phyloP scores from a whole-genome alignment of 2,329 filamentous ascomycete genomes.

The Aspergillus fischeri region DNA sequence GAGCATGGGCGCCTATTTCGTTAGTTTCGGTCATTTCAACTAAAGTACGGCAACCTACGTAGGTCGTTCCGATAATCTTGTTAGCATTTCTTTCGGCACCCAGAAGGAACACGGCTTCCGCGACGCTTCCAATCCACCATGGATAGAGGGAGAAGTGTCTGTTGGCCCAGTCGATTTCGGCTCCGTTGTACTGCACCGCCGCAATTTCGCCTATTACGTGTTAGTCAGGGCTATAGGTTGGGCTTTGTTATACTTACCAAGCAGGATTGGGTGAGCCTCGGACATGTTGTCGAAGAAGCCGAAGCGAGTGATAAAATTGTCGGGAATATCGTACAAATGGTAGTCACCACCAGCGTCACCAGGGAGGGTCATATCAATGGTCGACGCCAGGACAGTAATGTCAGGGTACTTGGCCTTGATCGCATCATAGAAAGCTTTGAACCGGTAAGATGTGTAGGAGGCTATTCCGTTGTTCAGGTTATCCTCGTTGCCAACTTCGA shows the following conservation, averaged over 20 bases:
- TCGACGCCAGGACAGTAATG: conserved; percentile 44
- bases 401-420: conserved; percentile 55
- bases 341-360: conserved; percentile 33
- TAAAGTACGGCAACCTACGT: conserved; percentile 12
- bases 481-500: conserved; percentile 68
- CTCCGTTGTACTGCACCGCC: conserved; percentile 36
- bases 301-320: conserved; percentile 50
- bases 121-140: conserved; percentile 59
- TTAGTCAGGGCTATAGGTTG: not conserved
- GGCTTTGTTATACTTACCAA: conserved; percentile 14
- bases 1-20: conserved; percentile 23
- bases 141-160: conserved; percentile 45
- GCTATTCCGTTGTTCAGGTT: conserved; percentile 53
- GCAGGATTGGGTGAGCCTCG: conserved; percentile 20
- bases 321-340: conserved; percentile 51
- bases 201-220: conserved; percentile 22
- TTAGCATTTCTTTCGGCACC: conserved; percentile 59
- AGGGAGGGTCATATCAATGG: conserved; percentile 23
- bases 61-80: conserved; percentile 26
- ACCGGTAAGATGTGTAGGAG: conserved; percentile 52
- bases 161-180: conserved; percentile 44
- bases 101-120: conserved; percentile 62
- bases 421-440: conserved; percentile 57
- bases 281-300: conserved; percentile 50
- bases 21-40: not conserved